phyloP scores from a whole-genome alignment of 1,139 yeast genomes.

The Yamadazyma siamensis region DNA sequence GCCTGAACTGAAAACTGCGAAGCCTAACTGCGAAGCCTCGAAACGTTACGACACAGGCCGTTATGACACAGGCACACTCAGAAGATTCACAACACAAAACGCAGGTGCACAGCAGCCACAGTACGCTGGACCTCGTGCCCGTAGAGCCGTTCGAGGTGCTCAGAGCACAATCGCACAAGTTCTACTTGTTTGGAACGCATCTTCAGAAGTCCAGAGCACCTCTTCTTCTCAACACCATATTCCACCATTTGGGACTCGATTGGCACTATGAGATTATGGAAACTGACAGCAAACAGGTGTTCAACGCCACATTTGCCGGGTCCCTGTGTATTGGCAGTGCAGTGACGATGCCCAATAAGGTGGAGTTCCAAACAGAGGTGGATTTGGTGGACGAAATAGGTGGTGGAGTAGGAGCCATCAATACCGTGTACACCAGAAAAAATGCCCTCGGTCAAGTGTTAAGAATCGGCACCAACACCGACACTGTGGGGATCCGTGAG shows the following conservation, averaged over 20 bases:
- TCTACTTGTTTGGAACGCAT: conserved; percentile 17
- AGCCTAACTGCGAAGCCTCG: too few species aligned
- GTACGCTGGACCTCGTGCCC: too few species aligned
- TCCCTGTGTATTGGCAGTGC: conserved; percentile 22
- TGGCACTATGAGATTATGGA: conserved; percentile 24
- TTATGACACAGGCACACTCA: too few species aligned
- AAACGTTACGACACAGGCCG: too few species aligned
- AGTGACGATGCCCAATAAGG: conserved; percentile 29
- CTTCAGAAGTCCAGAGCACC: conserved; percentile 15
- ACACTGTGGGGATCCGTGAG: conserved; percentile 25
- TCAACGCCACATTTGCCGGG: conserved; percentile 10
- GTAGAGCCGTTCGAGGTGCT: conserved; percentile 16
- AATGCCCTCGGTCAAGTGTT: conserved; percentile 4
- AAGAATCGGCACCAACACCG: conserved; percentile 27
- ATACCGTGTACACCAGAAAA: conserved; percentile 23
- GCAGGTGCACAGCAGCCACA: too few species aligned
- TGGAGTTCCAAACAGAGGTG: conserved; percentile 20
- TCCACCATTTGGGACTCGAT: conserved; percentile 20
- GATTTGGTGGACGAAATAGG: conserved; percentile 23
- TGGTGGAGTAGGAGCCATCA: conserved; percentile 25
- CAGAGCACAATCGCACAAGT: conserved; percentile 10
- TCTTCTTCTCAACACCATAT: conserved; percentile 15
- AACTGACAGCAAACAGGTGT: conserved; percentile 7
- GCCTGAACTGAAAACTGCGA: too few species aligned
- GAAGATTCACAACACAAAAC: too few species aligned